Conservation (phyloP, 164 flowering plant species). For the Dillenia turbinata region DNA sequence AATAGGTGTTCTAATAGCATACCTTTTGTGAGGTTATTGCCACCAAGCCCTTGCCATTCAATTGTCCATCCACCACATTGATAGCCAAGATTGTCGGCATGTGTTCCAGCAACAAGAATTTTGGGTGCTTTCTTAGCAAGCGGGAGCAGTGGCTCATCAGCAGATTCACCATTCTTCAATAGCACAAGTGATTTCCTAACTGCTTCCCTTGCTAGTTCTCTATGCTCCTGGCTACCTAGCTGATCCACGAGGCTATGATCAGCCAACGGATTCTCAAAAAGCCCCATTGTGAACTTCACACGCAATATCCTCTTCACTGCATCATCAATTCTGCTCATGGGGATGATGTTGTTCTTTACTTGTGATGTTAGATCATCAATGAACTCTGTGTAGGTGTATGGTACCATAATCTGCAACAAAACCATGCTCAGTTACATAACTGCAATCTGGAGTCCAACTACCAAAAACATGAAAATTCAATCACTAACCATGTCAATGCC, state of each 20-base stretch:
- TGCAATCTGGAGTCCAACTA: too few species aligned
- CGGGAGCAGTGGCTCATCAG: slow-evolving; percentile 13
- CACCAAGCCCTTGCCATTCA: slow-evolving; percentile 18
- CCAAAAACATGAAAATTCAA: too few species aligned
- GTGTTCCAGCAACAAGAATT: slow-evolving; percentile 23
- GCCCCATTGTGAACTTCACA: slow-evolving; percentile 35
- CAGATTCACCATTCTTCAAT: slow-evolving; percentile 19
- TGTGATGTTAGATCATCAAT: slow-evolving; percentile 18
- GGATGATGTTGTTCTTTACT: slow-evolving; percentile 26
- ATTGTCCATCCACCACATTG: slow-evolving; percentile 31
- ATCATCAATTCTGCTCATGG: slow-evolving; percentile 36
- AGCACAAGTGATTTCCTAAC: slow-evolving; percentile 27
- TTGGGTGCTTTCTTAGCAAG: slow-evolving; percentile 22
- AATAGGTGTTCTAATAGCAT: not conserved
- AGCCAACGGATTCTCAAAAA: slow-evolving; percentile 38
- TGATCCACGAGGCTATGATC: slow-evolving; percentile 25
- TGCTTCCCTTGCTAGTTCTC: slow-evolving; percentile 28
- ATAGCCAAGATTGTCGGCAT: slow-evolving; percentile 20
- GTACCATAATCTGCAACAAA: slow-evolving; percentile 34
- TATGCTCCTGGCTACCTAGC: slow-evolving; percentile 26
- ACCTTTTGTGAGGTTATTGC: slow-evolving; percentile 20
- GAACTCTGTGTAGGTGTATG: slow-evolving; percentile 29
- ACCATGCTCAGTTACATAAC: not conserved
- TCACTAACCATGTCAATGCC: slow-evolving; percentile 40
- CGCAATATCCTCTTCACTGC: slow-evolving; percentile 35